These are phyloP conservation scores for Linum lewisii DNA, from an alignment of 345 rosid genomes.

Conservation along the genomic window DNA sequence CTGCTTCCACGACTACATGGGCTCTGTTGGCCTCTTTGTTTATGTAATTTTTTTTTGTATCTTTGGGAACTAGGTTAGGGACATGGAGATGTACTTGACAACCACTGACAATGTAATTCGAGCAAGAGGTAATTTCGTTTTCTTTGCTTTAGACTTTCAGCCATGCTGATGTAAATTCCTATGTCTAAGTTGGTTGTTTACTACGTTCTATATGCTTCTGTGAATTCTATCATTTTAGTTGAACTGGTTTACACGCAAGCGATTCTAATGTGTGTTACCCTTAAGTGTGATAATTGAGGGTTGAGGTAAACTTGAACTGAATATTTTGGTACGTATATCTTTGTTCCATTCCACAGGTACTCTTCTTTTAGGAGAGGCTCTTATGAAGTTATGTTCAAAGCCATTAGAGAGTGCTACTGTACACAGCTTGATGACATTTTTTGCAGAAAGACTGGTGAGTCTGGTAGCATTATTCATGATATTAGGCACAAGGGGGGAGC, in stretches of 20 bases:
- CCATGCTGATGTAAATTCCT: not conserved
- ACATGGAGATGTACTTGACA: slow-evolving; percentile 82
- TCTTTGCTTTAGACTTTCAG: not conserved
- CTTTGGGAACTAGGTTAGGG: slow-evolving; percentile 42
- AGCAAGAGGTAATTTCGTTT: slow-evolving; percentile 47
- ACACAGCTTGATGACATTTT: slow-evolving; percentile 56
- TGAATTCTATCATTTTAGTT: not conserved
- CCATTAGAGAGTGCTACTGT: slow-evolving; percentile 41
- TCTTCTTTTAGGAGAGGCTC: slow-evolving; percentile 71
- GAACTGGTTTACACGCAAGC: not conserved
- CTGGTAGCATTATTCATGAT: slow-evolving; percentile 8
- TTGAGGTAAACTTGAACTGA: not conserved
- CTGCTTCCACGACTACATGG: not conserved
- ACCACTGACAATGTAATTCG: slow-evolving; percentile 58
- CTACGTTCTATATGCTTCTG: not conserved
- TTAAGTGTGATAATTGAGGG: not conserved
- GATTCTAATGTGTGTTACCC: not conserved
- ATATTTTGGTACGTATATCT: not conserved
- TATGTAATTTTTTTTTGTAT: not conserved
- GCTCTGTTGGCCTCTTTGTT: slow-evolving; percentile 1
- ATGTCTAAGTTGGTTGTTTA: not conserved
- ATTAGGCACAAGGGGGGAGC: too few species aligned
- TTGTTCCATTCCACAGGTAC: slow-evolving; percentile 36
- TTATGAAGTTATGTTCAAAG: slow-evolving; percentile 41
- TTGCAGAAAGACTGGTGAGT: slow-evolving; percentile 73